Evolutionary conservation across 1,139 yeast genomes (phyloP).

Genomic region (Torulaspora pretoriensis): DNA sequence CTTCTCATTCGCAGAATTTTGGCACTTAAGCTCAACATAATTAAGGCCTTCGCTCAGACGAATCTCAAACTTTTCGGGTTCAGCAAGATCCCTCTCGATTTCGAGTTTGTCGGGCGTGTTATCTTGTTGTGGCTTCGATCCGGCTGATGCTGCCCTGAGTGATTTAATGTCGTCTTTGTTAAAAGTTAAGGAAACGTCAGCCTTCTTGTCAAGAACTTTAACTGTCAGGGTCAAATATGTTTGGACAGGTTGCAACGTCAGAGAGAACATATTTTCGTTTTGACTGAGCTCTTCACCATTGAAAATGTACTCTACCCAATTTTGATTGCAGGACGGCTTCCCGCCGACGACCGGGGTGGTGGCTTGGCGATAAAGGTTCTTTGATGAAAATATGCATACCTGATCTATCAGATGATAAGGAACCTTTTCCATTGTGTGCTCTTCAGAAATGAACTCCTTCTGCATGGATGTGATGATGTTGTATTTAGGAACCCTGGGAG

Average conservation of each 20-base stretch:
- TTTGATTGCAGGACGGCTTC: conserved; percentile 30
- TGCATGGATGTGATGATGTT: conserved; percentile 29
- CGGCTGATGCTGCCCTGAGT: conserved; percentile 13
- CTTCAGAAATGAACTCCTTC: conserved; percentile 19
- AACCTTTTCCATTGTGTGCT: conserved; percentile 21
- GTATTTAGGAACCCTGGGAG: conserved; percentile 26
- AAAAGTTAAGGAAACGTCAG: conserved; percentile 20
- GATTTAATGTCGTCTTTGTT: conserved; percentile 27
- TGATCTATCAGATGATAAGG: conserved; percentile 26
- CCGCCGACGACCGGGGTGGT: conserved; percentile 31
- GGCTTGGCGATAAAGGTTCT: conserved; percentile 29
- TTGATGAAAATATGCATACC: conserved; percentile 29
- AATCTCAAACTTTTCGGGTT: conserved; percentile 27
- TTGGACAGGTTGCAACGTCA: conserved; percentile 33
- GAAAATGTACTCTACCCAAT: conserved; percentile 33
- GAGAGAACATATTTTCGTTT: conserved; percentile 29
- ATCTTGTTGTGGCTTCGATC: conserved; percentile 11
- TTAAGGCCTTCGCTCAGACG: conserved; percentile 34
- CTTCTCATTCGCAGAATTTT: conserved; percentile 13
- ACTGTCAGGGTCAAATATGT: conserved; percentile 27
- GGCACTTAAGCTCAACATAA: conserved; percentile 26
- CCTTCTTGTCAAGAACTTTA: conserved; percentile 16
- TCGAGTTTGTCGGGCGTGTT: conserved; percentile 5
- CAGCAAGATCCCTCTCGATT: conserved; percentile 6
- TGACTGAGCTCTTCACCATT: conserved; percentile 26